These are phyloP conservation scores for Colletotrichum brevisporum DNA, from an alignment of 2,329 filamentous ascomycete species.

Conservation along the genomic window DNA sequence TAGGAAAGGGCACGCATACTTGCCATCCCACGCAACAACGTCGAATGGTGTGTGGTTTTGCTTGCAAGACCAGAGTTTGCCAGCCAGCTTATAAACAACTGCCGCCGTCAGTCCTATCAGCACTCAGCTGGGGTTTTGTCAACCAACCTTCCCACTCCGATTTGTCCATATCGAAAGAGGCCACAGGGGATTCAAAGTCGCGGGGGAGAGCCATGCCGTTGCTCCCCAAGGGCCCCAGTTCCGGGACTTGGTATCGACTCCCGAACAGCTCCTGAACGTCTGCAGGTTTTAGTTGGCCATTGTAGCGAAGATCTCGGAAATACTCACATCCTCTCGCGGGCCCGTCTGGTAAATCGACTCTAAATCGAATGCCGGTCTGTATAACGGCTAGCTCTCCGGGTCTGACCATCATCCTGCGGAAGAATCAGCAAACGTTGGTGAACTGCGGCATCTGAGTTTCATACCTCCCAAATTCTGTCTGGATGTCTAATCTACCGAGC, in stretches of 20 bases:
- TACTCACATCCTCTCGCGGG: slow-evolving; percentile 67
- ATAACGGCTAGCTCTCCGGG: slow-evolving; percentile 77
- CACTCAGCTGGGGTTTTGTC: neutral
- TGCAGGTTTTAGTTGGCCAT: slow-evolving; percentile 28
- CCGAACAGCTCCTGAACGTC: slow-evolving; percentile 76
- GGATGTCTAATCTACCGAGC: slow-evolving; percentile 73
- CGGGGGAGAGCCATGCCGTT: slow-evolving; percentile 75
- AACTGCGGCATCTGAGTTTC: neutral
- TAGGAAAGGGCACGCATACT: slow-evolving; percentile 66
- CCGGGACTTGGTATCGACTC: slow-evolving; percentile 73
- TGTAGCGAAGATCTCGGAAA: neutral
- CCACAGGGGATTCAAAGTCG: slow-evolving; percentile 74
- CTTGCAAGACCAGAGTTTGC: slow-evolving; percentile 69
- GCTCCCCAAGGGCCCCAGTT: slow-evolving; percentile 75
- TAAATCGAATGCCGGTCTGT: slow-evolving; percentile 74
- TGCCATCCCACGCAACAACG: slow-evolving; percentile 77
- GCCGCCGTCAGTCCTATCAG: slow-evolving; percentile 21
- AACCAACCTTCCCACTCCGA: slow-evolving; percentile 43
- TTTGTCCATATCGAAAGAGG: slow-evolving; percentile 59
- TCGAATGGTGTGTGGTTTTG: slow-evolving; percentile 76
- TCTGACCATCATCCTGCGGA: slow-evolving; percentile 60
- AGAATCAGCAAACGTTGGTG: slow-evolving; percentile 2
- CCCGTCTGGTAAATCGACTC: slow-evolving; percentile 67
- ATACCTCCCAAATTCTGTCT: slow-evolving; percentile 74
- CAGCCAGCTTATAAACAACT: slow-evolving; percentile 71